Percentiles rank a stretch among this genome's conserved stretches.
Conservation (phyloP, 140 eudicot genomes). For the Flaveria floridana region DNA sequence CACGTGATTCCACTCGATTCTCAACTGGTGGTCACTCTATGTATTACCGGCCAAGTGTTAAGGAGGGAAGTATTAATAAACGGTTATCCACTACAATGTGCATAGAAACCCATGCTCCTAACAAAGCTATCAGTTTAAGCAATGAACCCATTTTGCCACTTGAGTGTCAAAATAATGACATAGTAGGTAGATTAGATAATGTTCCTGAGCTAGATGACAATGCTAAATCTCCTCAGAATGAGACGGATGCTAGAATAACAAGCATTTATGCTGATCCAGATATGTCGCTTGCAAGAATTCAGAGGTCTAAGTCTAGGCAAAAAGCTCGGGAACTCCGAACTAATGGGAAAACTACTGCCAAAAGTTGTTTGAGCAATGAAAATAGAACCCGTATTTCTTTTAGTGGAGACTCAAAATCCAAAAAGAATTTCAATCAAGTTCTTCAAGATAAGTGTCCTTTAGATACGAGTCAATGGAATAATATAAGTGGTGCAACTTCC, state of each 20-base stretch:
- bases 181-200: conserved; percentile 33
- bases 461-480: conserved; percentile 32
- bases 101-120: conserved; percentile 40
- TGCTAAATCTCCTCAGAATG: conserved; percentile 45
- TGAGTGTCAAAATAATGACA: conserved; percentile 32
- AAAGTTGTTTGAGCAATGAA: conserved; percentile 41
- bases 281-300: conserved; percentile 66
- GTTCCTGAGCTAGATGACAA: conserved; percentile 40
- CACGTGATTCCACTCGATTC: conserved; percentile 40
- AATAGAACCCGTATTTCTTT: conserved; percentile 31
- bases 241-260: conserved; percentile 47
- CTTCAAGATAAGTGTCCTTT: conserved; percentile 30
- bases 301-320: conserved; percentile 88
- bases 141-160: conserved; percentile 32
- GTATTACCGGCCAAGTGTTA: conserved; percentile 36
- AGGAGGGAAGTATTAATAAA: conserved; percentile 34
- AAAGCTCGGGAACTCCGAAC: conserved; percentile 77
- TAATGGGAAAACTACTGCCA: conserved; percentile 49
- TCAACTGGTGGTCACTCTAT: conserved; percentile 39
- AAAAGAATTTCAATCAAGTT: conserved; percentile 27
- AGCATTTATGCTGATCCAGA: conserved; percentile 47
- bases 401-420: conserved; percentile 33
- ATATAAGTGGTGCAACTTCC: conserved; percentile 26
- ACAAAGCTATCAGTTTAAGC: conserved; percentile 30
- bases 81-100: conserved; percentile 33